These are phyloP conservation scores for Dryas drummondii DNA, from an alignment of 306 rosid genomes.

Conservation along the genomic window DNA sequence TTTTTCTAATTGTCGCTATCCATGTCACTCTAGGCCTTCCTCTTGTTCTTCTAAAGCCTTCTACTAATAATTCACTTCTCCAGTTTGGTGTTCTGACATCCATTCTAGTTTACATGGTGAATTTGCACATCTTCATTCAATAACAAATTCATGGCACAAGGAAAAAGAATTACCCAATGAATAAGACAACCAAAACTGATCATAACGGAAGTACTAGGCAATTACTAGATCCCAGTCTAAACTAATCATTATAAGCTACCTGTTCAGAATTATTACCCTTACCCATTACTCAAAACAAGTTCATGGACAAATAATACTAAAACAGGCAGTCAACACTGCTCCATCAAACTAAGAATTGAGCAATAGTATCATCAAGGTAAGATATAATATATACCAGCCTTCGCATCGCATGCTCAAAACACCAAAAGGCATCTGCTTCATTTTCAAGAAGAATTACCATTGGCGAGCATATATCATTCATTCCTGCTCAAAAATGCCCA, in stretches of 20 bases:
- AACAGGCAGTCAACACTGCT: background rate
- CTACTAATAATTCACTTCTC: background rate
- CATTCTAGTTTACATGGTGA: constrained; percentile 17
- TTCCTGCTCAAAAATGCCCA: constrained; percentile 56
- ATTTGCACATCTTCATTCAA: background rate
- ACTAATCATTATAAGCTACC: background rate
- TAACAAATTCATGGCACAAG: background rate
- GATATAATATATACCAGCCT: constrained; percentile 64
- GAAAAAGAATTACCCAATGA: background rate
- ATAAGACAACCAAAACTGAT: background rate
- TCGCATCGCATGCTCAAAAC: constrained; percentile 92
- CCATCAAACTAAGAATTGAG: background rate
- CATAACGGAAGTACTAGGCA: background rate
- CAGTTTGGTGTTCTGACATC: background rate
- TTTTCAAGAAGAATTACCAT: constrained; percentile 74
- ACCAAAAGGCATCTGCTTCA: constrained; percentile 91
- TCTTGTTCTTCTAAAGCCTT: background rate
- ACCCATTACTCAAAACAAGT: constrained; percentile 1
- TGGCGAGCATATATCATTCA: constrained; percentile 97
- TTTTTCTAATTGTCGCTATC: background rate
- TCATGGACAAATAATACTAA: constrained; percentile 5
- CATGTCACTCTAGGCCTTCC: background rate
- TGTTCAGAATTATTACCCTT: background rate
- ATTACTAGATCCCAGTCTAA: constrained; percentile 5
- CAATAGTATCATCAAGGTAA: background rate